phyloP scores from a whole-genome alignment of 352 stramenopile species.

The Phytophthora europaea region DNA sequence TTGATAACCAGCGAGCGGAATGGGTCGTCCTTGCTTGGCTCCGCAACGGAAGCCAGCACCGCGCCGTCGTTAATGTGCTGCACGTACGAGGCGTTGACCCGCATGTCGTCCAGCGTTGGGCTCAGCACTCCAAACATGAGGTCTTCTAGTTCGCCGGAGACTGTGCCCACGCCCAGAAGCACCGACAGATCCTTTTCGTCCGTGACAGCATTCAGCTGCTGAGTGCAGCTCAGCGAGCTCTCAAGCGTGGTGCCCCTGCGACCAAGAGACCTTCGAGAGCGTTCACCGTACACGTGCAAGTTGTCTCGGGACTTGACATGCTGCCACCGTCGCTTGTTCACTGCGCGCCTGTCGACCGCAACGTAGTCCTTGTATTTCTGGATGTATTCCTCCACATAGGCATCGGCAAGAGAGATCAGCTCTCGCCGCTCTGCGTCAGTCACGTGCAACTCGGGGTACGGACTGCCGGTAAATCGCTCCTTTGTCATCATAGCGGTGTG shows the following conservation, averaged over 20 bases:
- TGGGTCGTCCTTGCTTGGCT: constrained; percentile 33
- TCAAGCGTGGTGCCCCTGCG: not conserved
- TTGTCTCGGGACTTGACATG: constrained; percentile 25
- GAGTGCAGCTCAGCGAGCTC: constrained; percentile 8
- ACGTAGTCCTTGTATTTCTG: constrained; percentile 26
- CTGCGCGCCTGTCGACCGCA: constrained; percentile 13
- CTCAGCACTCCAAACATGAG: constrained; percentile 44
- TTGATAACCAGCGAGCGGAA: constrained; percentile 42
- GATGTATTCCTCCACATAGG: constrained; percentile 19
- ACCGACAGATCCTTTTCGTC: constrained; percentile 17
- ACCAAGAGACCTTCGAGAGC: not conserved
- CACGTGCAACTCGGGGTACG: not conserved
- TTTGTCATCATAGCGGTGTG: not conserved
- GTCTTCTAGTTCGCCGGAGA: constrained; percentile 37
- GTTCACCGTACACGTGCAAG: constrained; percentile 21
- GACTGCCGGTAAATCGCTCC: not conserved
- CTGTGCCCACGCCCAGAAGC: constrained; percentile 30
- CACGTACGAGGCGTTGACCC: constrained; percentile 34
- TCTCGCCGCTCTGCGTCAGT: constrained; percentile 8
- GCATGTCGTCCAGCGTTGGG: constrained; percentile 36
- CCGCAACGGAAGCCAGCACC: constrained; percentile 28
- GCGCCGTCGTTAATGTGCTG: constrained; percentile 33
- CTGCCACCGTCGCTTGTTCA: constrained; percentile 24
- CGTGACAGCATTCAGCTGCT: not conserved
- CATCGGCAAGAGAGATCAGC: constrained; percentile 13